These are phyloP conservation scores for Penicillium sp. DNA, from an alignment of 2,329 filamentous ascomycete genomes.

Conservation along the genomic window DNA sequence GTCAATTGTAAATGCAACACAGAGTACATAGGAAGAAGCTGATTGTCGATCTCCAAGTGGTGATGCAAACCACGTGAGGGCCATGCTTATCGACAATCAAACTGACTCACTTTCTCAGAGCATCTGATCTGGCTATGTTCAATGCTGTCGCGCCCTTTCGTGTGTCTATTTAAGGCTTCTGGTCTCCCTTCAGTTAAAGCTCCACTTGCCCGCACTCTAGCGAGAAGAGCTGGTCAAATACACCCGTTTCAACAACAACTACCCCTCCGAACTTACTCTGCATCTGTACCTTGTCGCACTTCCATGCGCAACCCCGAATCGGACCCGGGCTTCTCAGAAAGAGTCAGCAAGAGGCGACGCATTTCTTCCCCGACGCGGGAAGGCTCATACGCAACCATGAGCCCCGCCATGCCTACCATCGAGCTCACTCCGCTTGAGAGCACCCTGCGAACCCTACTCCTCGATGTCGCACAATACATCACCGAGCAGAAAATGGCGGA, in stretches of 20 bases:
- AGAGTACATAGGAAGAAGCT: neutral
- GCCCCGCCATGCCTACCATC: conserved; percentile 40
- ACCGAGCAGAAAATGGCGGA: conserved; percentile 42
- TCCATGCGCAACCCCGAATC: conserved; percentile 31
- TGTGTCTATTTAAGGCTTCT: conserved; percentile 19
- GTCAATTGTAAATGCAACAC: neutral
- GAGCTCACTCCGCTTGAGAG: conserved; percentile 68
- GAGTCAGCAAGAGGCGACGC: conserved; percentile 36
- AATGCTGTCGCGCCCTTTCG: conserved; percentile 23
- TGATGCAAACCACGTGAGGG: conserved; percentile 30
- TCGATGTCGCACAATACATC: conserved; percentile 78
- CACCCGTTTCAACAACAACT: conserved; percentile 13
- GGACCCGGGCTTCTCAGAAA: conserved; percentile 22
- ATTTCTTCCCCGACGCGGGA: conserved; percentile 28
- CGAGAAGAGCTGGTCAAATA: conserved; percentile 11
- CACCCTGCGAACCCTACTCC: conserved; percentile 70
- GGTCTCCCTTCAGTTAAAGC: conserved; percentile 12
- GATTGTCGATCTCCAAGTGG: conserved; percentile 14
- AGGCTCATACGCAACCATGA: conserved; percentile 28
- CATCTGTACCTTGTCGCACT: conserved; percentile 11
- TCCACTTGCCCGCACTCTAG: conserved; percentile 18
- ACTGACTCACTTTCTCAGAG: conserved; percentile 13
- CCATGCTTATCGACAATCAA: conserved; percentile 23
- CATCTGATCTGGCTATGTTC: conserved; percentile 13
- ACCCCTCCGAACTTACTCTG: conserved; percentile 10